Evolutionary conservation across 1,139 yeast genomes (phyloP).

Genomic region (Geotrichum histeridarum): DNA sequence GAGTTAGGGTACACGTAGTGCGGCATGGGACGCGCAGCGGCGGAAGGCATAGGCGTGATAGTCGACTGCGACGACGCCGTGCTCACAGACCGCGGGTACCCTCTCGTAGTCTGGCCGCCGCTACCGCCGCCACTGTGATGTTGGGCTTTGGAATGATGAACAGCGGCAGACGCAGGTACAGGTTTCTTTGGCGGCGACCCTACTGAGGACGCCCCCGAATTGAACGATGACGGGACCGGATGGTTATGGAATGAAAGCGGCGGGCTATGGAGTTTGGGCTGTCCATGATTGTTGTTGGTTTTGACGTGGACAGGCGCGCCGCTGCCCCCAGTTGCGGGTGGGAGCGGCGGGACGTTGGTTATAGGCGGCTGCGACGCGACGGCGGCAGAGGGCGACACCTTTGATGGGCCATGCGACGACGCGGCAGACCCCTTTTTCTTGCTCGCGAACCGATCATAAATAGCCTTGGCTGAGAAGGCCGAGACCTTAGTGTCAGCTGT

Average conservation of each 20-base stretch:
- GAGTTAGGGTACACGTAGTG: conserved; percentile 6
- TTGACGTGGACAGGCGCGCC: too few species aligned
- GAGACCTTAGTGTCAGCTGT: conserved; percentile 5
- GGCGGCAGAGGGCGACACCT: neutral
- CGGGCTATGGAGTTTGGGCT: too few species aligned
- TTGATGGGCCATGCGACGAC: neutral
- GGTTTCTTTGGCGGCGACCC: neutral
- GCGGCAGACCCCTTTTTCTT: neutral
- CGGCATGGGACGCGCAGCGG: conserved; percentile 2
- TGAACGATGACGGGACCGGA: neutral
- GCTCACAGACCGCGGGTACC: conserved; percentile 1
- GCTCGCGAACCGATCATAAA: conserved; percentile 8
- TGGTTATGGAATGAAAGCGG: conserved; percentile 3
- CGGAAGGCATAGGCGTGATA: neutral
- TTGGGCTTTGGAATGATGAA: neutral
- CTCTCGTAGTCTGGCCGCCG: neutral
- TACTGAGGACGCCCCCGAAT: neutral
- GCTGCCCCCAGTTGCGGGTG: too few species aligned
- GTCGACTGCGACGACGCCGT: conserved; percentile 3
- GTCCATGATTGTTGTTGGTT: neutral
- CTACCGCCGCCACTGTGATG: too few species aligned
- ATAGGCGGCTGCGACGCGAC: too few species aligned
- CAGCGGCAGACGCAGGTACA: conserved; percentile 4
- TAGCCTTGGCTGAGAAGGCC: conserved; percentile 9
- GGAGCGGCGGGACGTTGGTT: too few species aligned